Percentiles rank a stretch among this genome's conserved stretches.
Conservation (phyloP, 352 stramenopile genomes). For the Globisporangium cylindrosporum region DNA sequence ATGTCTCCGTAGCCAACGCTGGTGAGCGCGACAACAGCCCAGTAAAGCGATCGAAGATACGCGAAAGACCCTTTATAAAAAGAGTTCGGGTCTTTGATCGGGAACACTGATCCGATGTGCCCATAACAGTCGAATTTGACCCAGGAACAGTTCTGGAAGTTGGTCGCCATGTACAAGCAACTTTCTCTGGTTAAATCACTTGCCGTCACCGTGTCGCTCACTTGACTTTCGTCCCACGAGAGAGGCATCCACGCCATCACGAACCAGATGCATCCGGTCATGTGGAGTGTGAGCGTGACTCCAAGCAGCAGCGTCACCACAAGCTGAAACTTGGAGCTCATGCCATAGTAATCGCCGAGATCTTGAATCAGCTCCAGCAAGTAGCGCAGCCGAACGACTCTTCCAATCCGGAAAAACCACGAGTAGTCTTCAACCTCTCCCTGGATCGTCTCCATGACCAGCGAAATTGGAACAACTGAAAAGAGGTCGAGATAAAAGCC, state of each 20-base stretch:
- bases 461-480: constrained; percentile 40
- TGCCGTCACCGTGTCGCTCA: neutral
- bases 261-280: constrained; percentile 71
- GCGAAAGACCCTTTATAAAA: constrained; percentile 53
- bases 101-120: constrained; percentile 47
- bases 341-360: constrained; percentile 50
- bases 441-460: constrained; percentile 44
- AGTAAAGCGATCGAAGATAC: constrained; percentile 74
- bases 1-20: constrained; percentile 77
- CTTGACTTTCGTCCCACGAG: neutral
- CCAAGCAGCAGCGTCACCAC: constrained; percentile 47
- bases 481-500: constrained; percentile 58
- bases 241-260: constrained; percentile 54
- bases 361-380: constrained; percentile 39
- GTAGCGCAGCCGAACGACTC: constrained; percentile 48
- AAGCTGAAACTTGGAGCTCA: constrained; percentile 61
- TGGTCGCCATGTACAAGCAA: constrained; percentile 50
- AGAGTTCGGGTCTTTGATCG: constrained; percentile 33
- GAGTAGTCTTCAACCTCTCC: constrained; percentile 26
- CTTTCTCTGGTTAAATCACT: constrained; percentile 23
- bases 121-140: constrained; percentile 70
- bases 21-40: constrained; percentile 69
- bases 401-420: constrained; percentile 42
- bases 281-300: constrained; percentile 52
- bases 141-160: constrained; percentile 70